These are phyloP conservation scores for Fusarium incarnatum DNA, from an alignment of 2,329 filamentous ascomycete species.

Conservation along the genomic window DNA sequence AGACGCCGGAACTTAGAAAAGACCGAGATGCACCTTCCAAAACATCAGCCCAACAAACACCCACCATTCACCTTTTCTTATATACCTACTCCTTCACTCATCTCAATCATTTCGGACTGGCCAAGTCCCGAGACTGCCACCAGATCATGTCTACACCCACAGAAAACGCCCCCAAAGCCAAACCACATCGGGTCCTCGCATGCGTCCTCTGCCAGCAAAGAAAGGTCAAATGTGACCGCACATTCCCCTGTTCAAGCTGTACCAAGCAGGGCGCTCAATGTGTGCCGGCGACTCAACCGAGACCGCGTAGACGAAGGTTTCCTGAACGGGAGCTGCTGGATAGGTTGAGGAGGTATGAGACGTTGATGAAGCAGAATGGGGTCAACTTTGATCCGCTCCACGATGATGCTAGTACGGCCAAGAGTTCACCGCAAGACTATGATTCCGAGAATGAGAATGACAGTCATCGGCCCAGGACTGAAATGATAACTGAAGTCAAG, in stretches of 20 bases:
- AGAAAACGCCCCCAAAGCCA: neutral
- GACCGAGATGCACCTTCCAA: neutral
- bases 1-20: constrained; percentile 16
- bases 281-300: constrained; percentile 53
- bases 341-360: constrained; percentile 67
- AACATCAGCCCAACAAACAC: neutral
- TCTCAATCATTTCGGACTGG: neutral
- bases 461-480: neutral
- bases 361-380: constrained; percentile 64
- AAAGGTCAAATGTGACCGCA: constrained; percentile 72
- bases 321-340: constrained; percentile 69
- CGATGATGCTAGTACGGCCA: constrained; percentile 10
- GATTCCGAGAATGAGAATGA: constrained; percentile 22
- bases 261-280: constrained; percentile 59
- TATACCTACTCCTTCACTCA: too few species aligned
- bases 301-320: constrained; percentile 56
- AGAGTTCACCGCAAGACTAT: neutral
- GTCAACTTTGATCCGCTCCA: constrained; percentile 64
- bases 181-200: constrained; percentile 51
- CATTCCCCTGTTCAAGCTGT: constrained; percentile 68
- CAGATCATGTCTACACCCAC: constrained; percentile 12
- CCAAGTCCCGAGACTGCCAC: neutral
- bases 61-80: neutral
- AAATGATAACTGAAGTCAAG: constrained; percentile 26
- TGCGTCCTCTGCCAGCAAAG: constrained; percentile 74